A percentile compares a stretch with the other conserved stretches of the same genome.
These are phyloP conservation scores for Rhizopogon vesiculosus DNA, from an alignment of 768 basidiomycete genomes.

Conservation along the genomic window DNA sequence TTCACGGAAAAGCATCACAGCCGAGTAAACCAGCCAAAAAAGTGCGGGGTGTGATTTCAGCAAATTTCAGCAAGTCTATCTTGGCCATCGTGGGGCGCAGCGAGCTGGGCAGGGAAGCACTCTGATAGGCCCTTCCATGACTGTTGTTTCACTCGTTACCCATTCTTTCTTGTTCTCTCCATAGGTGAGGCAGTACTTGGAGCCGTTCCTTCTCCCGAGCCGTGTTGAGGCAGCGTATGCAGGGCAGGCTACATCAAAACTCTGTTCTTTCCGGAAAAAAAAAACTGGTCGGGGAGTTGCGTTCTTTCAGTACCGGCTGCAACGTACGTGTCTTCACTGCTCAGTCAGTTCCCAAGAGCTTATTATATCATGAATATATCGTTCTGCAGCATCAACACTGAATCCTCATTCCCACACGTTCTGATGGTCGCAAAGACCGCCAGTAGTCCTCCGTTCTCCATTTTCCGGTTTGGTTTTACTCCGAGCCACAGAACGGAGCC, in stretches of 20 bases:
- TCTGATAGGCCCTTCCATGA: constrained; percentile 6
- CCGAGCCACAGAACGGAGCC: constrained; percentile 13
- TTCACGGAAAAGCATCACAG: no score
- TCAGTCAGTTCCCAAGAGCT: constrained; percentile 1
- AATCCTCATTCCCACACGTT: background rate
- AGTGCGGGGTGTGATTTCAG: background rate
- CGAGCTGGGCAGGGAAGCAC: constrained; percentile 8
- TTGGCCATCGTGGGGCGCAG: constrained; percentile 15
- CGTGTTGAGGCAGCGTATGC: background rate
- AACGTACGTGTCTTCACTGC: background rate
- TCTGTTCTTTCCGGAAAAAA: background rate
- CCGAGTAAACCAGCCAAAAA: no score
- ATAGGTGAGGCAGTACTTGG: constrained; percentile 2
- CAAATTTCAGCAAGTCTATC: constrained; percentile 6
- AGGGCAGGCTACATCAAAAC: background rate
- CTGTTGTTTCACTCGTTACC: constrained; percentile 1
- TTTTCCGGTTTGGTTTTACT: constrained; percentile 32
- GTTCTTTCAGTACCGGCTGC: background rate
- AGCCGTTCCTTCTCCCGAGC: background rate
- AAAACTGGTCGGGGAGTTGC: background rate
- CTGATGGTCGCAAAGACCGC: constrained; percentile 33
- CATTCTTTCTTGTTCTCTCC: constrained; percentile 3
- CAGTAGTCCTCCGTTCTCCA: constrained; percentile 27
- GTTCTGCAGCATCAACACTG: background rate
- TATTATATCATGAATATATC: background rate